These are phyloP conservation scores for Coemansia aciculifera DNA, from an alignment of 192 early-diverging fungal species.

Conservation along the genomic window DNA sequence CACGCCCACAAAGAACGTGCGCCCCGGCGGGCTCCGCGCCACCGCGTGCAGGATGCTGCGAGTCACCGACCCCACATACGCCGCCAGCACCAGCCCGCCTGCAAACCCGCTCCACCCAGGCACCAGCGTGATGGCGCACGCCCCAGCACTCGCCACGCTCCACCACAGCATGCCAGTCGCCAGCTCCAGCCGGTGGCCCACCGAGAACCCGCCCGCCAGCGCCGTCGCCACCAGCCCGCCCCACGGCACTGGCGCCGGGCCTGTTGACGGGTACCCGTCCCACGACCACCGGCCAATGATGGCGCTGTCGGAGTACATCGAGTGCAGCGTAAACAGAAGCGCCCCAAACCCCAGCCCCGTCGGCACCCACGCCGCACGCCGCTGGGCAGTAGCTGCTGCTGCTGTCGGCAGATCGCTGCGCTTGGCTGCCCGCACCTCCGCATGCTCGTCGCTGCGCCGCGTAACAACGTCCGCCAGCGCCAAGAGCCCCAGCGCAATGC, in stretches of 20 bases:
- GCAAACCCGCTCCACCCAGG: slow-evolving; percentile 65
- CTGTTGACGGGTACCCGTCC: slow-evolving; percentile 73
- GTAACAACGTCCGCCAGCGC: slow-evolving; percentile 61
- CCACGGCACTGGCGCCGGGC: slow-evolving; percentile 73
- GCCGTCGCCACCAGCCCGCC: slow-evolving; percentile 63
- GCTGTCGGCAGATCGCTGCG: slow-evolving; percentile 26
- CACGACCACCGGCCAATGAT: slow-evolving; percentile 74
- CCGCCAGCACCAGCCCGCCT: slow-evolving; percentile 64
- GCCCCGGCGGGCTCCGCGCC: slow-evolving; percentile 62
- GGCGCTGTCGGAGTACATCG: slow-evolving; percentile 74
- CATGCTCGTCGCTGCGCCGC: slow-evolving; percentile 34
- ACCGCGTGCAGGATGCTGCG: slow-evolving; percentile 62
- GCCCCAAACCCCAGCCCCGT: slow-evolving; percentile 65
- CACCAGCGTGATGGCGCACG: slow-evolving; percentile 59
- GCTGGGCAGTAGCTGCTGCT: not conserved
- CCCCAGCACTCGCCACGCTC: slow-evolving; percentile 56
- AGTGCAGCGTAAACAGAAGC: slow-evolving; percentile 71
- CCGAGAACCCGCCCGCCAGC: slow-evolving; percentile 59
- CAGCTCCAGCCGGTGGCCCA: slow-evolving; percentile 38
- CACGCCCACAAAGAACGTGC: slow-evolving; percentile 62
- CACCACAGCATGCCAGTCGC: slow-evolving; percentile 60
- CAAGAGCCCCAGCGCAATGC: slow-evolving; percentile 62
- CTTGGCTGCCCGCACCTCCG: slow-evolving; percentile 33
- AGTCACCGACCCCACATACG: slow-evolving; percentile 61
- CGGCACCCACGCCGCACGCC: slow-evolving; percentile 47